Base-by-base conservation (phyloP, 2,329 filamentous ascomycete genomes). In the Phialophora verrucosa region DNA sequence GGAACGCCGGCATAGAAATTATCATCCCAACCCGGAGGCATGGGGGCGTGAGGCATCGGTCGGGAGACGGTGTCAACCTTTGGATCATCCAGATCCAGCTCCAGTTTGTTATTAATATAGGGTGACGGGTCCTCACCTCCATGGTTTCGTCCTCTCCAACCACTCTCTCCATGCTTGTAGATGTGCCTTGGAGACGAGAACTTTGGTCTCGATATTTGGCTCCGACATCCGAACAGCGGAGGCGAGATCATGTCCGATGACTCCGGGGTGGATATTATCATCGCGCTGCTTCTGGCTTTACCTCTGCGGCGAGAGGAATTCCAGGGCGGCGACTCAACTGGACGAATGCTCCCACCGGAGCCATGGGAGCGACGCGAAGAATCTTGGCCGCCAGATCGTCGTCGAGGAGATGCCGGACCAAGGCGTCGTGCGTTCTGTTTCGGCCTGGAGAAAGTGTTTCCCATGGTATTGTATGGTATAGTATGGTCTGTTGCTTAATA, bases 1-100 rank as follows among this genome's bases (percentile, higher is more conserved):
- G 59, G 59, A 29, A 62, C 14, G 20, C 59, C 59, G 6, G 50
- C 50, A n/a, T 62, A 62, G 38, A 32, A 62, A 6, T 51, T 51
- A 35, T 42, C 49, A 29, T 62, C 59, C 59, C 59, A 62, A 12
- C 38, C 51, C 6, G 59, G 59, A 8, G 59, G 59, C 27, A 55
- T 44, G 5, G 59, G 59, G 20, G 51, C 59, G 8, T 31, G 59
- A 55, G 59, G 59, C 35, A 49, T 29, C 8, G 14, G 53, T 55
- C 8, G 10, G 3, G 53, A 29, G 4, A 2, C 0, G 8, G 29
- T n/a, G 25, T n/a, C 53, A 12, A n/a, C 17, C 2, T n/a, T 55
- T 20, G 53, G 17, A 20, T 35, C 53, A 10, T 23, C 3, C 17
- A 17, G 38, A 8, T n/a, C 38, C 38, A 20, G 53, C 23, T n/a